Base-by-base conservation (phyloP, 805 yeast genomes). In the Suhomyces faveliae region DNA sequence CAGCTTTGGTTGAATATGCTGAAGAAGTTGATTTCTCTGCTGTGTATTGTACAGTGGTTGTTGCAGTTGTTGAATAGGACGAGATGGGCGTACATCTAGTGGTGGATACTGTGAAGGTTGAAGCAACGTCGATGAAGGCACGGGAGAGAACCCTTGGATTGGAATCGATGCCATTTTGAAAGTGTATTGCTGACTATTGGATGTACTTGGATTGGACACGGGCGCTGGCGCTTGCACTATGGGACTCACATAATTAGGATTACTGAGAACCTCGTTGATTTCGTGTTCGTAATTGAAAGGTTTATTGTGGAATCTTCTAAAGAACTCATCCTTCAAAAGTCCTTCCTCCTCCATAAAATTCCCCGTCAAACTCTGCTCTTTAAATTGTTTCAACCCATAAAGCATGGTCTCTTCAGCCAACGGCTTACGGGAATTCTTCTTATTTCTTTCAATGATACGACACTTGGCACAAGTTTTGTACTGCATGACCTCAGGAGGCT, bases 401-500 rank as follows among this genome's bases (percentile, higher is more conserved):
- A 70, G 61, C 72, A 72, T 71, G 43, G 77, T 71, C 45, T 72
- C 77, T 54, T 72, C 77, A 4, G 76, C 75, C 60, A 72, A 63
- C 4, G 77, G 77, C 54, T 72, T 70, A 30, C 76, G 61, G 63
- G 64, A 67, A 58, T 71, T 70, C 62, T 73, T 73, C 59, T 69
- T 57, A 43, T 62, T 58, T 51, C 84, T 64, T 59, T 79, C 84
- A 41, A 79, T 75, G 59, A 78, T 76, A 49, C 84, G 71, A 57
- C 84, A 79, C 51, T 80, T 78, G 57, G 79, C 80, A 62, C 84
- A 79, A 3, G 84, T 79, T 51, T 78, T 79, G 59, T 78, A 79
- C 57, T 77, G 80, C 54, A 74, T 68, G 35, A 79, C 82, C 51
- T 78, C 82, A 1, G 80, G 77, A 20, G 79, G 79, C 61, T 79